Percentiles rank a stretch among this genome's conserved stretches.
phyloP scores from a whole-genome alignment of 2,329 filamentous ascomycete species.

The Aspergillus fischeri region DNA sequence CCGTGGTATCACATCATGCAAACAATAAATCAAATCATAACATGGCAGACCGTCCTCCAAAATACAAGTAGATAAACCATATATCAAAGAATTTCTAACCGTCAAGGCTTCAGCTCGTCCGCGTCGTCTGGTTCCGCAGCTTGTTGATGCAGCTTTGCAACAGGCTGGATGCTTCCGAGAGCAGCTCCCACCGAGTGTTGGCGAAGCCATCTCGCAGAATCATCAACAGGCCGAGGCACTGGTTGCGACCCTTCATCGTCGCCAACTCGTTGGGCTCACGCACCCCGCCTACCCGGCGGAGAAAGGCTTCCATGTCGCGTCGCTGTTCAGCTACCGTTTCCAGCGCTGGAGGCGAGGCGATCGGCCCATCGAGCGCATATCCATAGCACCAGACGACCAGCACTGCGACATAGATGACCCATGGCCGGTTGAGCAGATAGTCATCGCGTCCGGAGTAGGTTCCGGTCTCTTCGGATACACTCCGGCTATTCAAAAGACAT shows the following conservation, averaged over 20 bases:
- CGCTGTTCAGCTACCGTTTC: constrained; percentile 62
- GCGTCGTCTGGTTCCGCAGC: constrained; percentile 31
- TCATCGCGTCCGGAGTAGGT: constrained; percentile 80
- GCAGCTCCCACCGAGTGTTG: constrained; percentile 82
- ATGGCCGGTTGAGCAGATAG: constrained; percentile 82
- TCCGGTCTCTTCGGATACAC: constrained; percentile 28
- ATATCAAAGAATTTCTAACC: background rate
- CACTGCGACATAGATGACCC: constrained; percentile 90
- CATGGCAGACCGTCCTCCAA: background rate
- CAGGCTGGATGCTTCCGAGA: constrained; percentile 79
- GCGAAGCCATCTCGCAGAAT: constrained; percentile 77
- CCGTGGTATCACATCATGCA: constrained; percentile 5
- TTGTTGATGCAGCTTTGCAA: constrained; percentile 75
- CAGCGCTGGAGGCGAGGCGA: constrained; percentile 51
- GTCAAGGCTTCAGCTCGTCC: background rate
- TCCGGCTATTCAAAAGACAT: constrained; percentile 59
- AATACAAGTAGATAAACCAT: constrained; percentile 5
- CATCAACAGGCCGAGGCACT: constrained; percentile 74
- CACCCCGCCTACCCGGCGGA: constrained; percentile 68
- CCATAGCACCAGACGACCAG: constrained; percentile 95
- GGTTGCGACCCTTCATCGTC: constrained; percentile 69
- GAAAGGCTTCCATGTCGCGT: constrained; percentile 73
- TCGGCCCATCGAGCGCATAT: constrained; percentile 79
- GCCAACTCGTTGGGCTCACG: constrained; percentile 73
- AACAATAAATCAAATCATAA: constrained; percentile 4